A percentile compares a stretch with the other conserved stretches of the same genome.
Evolutionary conservation across 2,329 filamentous ascomycete species (phyloP).

Genomic region (Fusarium algeriense): DNA sequence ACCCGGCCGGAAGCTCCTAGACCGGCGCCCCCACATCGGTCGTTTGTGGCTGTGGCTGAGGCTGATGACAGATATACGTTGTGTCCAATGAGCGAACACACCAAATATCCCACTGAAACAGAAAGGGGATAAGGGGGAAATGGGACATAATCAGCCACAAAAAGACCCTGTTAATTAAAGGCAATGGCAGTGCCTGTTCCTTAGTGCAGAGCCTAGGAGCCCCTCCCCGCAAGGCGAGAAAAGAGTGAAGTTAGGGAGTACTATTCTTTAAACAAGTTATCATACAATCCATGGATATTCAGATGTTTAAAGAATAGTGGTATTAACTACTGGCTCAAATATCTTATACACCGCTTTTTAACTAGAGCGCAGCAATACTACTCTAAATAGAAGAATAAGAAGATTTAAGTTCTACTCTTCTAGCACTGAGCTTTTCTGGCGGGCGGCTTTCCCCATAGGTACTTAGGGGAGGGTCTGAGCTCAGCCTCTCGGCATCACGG

Average conservation of each 20-base stretch:
- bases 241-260: neutral
- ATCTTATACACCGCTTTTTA: no score
- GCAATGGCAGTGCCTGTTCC: slow-evolving; percentile 13
- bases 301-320: no score
- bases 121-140: slow-evolving; percentile 25
- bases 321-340: no score
- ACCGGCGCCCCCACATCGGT: slow-evolving; percentile 24
- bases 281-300: neutral
- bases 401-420: neutral
- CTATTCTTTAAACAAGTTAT: no score
- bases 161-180: slow-evolving; percentile 40
- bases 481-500: slow-evolving; percentile 49
- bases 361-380: no score
- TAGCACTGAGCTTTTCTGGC: neutral
- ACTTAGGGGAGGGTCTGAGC: slow-evolving; percentile 35
- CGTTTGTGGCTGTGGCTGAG: no score
- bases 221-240: neutral
- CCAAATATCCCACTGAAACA: neutral
- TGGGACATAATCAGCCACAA: slow-evolving; percentile 41
- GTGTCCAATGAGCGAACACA: slow-evolving; percentile 6
- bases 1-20: slow-evolving; percentile 25
- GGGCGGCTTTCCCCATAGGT: slow-evolving; percentile 34
- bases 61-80: slow-evolving; percentile 15
- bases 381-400: neutral
- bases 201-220: slow-evolving; percentile 2